Conservation (phyloP, 2,329 filamentous ascomycete species). For the Didymella pinodella region DNA sequence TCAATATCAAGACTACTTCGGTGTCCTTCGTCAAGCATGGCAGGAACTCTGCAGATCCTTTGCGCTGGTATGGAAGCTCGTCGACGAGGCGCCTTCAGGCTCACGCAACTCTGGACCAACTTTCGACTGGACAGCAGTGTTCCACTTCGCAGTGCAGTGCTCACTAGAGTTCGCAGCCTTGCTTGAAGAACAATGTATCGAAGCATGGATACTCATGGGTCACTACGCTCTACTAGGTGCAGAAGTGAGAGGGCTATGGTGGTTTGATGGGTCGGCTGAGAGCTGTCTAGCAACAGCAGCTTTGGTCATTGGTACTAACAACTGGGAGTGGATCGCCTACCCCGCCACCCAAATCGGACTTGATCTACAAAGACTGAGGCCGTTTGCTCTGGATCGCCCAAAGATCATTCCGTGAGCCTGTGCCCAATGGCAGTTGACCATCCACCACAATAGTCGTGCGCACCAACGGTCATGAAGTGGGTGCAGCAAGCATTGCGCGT, state of each 20-base stretch:
- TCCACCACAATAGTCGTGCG: not conserved
- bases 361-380: constrained; percentile 28
- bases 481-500: not conserved
- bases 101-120: not conserved
- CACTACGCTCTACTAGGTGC: constrained; percentile 38
- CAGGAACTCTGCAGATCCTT: constrained; percentile 31
- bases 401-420: constrained; percentile 3
- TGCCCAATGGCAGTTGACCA: not conserved
- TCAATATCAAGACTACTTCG: constrained; percentile 38
- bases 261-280: constrained; percentile 30
- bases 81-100: constrained; percentile 7
- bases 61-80: constrained; percentile 35
- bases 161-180: constrained; percentile 29
- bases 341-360: constrained; percentile 29
- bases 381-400: not conserved
- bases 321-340: constrained; percentile 38
- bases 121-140: constrained; percentile 33
- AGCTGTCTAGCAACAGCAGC: constrained; percentile 35
- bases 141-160: constrained; percentile 30
- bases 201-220: constrained; percentile 41
- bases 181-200: constrained; percentile 31
- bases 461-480: not conserved
- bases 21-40: constrained; percentile 27
- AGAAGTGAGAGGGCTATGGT: constrained; percentile 29
- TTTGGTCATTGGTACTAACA: constrained; percentile 32